Conservation (phyloP, 2,329 filamentous ascomycete species). For the Domatiomyces globalis region DNA sequence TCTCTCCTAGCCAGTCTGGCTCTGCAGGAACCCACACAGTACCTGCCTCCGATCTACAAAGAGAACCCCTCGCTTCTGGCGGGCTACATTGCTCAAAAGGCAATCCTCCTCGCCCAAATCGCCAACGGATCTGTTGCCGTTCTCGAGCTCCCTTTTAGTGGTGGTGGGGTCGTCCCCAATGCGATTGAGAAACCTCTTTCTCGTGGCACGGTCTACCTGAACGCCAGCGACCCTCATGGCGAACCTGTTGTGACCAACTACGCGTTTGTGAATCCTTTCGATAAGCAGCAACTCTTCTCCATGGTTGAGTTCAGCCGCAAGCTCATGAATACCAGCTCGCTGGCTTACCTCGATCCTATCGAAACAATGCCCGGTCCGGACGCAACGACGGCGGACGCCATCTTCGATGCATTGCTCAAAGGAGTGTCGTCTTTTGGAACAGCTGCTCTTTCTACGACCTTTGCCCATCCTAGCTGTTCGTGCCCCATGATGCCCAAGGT, state of each 20-base stretch:
- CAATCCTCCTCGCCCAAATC: slow-evolving; percentile 9
- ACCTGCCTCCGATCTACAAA: slow-evolving; percentile 8
- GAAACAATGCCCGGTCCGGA: slow-evolving; percentile 10
- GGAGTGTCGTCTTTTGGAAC: too few relatives aligned
- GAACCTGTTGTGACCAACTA: slow-evolving; percentile 11
- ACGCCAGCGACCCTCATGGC: slow-evolving; percentile 7
- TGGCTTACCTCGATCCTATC: slow-evolving; percentile 1
- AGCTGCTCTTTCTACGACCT: slow-evolving; percentile 2
- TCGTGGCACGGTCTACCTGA: slow-evolving; percentile 12
- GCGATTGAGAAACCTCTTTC: slow-evolving; percentile 13
- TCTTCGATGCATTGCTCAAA: slow-evolving; percentile 4
- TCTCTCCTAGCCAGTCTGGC: slow-evolving; percentile 3
- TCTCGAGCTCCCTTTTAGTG: slow-evolving; percentile 8
- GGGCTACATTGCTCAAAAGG: slow-evolving; percentile 12
- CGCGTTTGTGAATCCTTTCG: slow-evolving; percentile 11
- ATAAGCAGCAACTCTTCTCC: slow-evolving; percentile 5
- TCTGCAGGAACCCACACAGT: slow-evolving; percentile 1
- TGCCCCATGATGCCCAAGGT: neutral
- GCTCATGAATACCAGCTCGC: slow-evolving; percentile 4
- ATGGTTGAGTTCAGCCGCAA: slow-evolving; percentile 10
- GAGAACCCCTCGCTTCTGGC: slow-evolving; percentile 4
- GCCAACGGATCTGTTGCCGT: slow-evolving; percentile 13
- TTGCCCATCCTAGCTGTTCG: slow-evolving; percentile 3
- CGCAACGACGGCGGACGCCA: slow-evolving; percentile 2
- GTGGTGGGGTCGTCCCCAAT: slow-evolving; percentile 5